Evolutionary conservation across 169 alveolate genomes (phyloP).

Genomic region (Gregarina niphandrodes): DNA sequence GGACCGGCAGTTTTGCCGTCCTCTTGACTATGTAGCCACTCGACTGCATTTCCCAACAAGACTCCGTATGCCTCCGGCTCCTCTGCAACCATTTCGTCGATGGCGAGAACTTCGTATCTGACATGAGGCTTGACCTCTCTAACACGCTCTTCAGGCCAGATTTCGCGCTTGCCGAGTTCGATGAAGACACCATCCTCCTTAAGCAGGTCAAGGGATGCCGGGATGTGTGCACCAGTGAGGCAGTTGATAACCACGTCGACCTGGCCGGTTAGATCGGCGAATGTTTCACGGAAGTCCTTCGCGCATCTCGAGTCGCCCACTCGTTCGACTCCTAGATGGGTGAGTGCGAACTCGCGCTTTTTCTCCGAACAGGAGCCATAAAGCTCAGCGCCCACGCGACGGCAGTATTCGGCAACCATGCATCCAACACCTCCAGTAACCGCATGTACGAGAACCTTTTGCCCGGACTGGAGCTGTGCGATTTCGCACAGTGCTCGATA

Average conservation of each 20-base stretch:
- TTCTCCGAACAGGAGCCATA: slow-evolving; percentile 11
- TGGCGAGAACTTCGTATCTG: slow-evolving; percentile 1
- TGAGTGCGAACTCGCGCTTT: slow-evolving; percentile 8
- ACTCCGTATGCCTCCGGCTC: background rate
- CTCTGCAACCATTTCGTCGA: background rate
- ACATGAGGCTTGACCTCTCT: slow-evolving; percentile 7
- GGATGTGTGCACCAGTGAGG: slow-evolving; percentile 16
- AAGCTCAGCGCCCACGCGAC: slow-evolving; percentile 14
- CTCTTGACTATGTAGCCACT: background rate
- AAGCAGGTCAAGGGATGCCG: slow-evolving; percentile 9
- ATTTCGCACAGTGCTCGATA: slow-evolving; percentile 12
- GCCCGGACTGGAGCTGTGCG: slow-evolving; percentile 8
- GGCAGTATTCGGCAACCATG: slow-evolving; percentile 16
- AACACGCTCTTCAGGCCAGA: slow-evolving; percentile 3
- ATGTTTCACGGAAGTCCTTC: background rate
- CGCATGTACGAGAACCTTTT: slow-evolving; percentile 18
- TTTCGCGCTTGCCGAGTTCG: slow-evolving; percentile 19
- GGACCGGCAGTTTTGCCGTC: background rate
- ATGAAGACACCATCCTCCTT: slow-evolving; percentile 12
- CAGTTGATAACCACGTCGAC: slow-evolving; percentile 19
- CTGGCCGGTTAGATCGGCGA: slow-evolving; percentile 1
- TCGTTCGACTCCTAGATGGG: slow-evolving; percentile 12
- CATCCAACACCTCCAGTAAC: slow-evolving; percentile 28
- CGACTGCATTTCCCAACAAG: background rate
- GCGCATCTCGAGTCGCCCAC: background rate